phyloP scores from a whole-genome alignment of 1,284 basidiomycete species.

The Trichosporon sp. region DNA sequence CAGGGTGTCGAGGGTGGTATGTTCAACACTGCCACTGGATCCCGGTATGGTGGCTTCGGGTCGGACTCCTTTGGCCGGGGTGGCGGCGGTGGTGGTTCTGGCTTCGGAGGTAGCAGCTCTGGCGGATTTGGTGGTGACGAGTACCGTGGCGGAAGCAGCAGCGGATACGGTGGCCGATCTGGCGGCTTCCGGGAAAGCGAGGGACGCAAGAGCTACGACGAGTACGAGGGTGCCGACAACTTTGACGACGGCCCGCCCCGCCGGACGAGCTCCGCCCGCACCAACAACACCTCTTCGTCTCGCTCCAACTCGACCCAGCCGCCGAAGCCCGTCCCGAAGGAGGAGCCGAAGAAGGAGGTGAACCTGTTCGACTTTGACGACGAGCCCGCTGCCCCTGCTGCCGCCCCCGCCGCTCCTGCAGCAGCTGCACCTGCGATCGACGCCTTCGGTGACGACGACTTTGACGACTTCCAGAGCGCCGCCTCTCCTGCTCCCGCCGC shows the following conservation, averaged over 20 bases:
- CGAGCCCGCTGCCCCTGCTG: constrained; percentile 42
- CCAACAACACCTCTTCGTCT: constrained; percentile 34
- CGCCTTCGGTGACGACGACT: constrained; percentile 59
- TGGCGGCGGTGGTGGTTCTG: constrained; percentile 50
- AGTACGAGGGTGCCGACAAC: constrained; percentile 95
- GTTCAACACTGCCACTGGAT: constrained; percentile 43
- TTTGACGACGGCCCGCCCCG: constrained; percentile 57
- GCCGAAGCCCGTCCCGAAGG: constrained; percentile 49
- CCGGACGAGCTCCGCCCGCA: constrained; percentile 22
- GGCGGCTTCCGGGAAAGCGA: constrained; percentile 8
- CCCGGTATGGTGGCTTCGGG: constrained; percentile 77
- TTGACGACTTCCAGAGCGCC: constrained; percentile 83
- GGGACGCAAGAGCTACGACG: constrained; percentile 55
- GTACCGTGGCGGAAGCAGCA: constrained; percentile 13
- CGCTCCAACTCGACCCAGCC: constrained; percentile 25
- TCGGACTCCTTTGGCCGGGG: constrained; percentile 57
- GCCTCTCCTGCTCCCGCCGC: constrained; percentile 55
- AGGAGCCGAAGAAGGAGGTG: constrained; percentile 51
- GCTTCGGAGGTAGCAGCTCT: constrained; percentile 12
- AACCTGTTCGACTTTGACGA: constrained; percentile 77
- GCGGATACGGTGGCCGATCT: not conserved
- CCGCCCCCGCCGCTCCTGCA: constrained; percentile 22
- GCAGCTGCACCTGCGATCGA: constrained; percentile 22
- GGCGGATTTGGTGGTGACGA: constrained; percentile 29
- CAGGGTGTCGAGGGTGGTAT: constrained; percentile 55